Conservation (phyloP, 2,329 filamentous ascomycete species). For the Cytospora piceae region DNA sequence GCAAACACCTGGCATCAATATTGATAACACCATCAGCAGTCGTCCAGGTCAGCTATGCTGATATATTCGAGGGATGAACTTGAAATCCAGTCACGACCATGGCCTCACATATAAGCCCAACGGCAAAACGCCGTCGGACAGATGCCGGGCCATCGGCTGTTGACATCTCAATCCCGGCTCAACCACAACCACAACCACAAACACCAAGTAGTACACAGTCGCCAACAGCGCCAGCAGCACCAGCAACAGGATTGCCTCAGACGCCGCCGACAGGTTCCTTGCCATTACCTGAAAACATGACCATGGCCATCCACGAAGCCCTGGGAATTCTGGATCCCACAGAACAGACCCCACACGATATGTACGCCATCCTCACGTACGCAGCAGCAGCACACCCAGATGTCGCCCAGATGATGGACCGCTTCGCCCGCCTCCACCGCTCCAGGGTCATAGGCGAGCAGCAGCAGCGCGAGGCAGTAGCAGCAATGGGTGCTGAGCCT, state of each 20-base stretch:
- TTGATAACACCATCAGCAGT: background rate
- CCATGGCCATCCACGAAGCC: constrained; percentile 23
- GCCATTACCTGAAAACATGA: constrained; percentile 7
- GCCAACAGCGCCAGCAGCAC: background rate
- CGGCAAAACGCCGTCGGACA: constrained; percentile 5
- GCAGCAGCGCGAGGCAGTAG: background rate
- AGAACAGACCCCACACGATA: constrained; percentile 17
- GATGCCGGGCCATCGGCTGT: constrained; percentile 3
- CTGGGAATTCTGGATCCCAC: constrained; percentile 18
- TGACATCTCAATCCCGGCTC: too few species aligned
- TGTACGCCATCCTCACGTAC: constrained; percentile 19
- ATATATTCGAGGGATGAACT: background rate
- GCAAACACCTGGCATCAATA: background rate
- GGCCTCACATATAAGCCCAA: background rate
- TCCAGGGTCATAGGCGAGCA: background rate
- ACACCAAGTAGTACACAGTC: background rate
- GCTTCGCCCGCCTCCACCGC: constrained; percentile 11
- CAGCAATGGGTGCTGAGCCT: background rate
- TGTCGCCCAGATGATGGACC: constrained; percentile 25
- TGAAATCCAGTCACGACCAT: background rate
- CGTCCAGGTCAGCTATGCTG: background rate
- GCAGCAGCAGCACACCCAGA: constrained; percentile 23
- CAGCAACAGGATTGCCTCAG: background rate
- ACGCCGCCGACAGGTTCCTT: background rate
- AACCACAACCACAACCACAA: background rate